A percentile compares a stretch with the other conserved stretches of the same genome.
phyloP scores from a whole-genome alignment of 2,329 filamentous ascomycete genomes.

The Chaetomium sp. region DNA sequence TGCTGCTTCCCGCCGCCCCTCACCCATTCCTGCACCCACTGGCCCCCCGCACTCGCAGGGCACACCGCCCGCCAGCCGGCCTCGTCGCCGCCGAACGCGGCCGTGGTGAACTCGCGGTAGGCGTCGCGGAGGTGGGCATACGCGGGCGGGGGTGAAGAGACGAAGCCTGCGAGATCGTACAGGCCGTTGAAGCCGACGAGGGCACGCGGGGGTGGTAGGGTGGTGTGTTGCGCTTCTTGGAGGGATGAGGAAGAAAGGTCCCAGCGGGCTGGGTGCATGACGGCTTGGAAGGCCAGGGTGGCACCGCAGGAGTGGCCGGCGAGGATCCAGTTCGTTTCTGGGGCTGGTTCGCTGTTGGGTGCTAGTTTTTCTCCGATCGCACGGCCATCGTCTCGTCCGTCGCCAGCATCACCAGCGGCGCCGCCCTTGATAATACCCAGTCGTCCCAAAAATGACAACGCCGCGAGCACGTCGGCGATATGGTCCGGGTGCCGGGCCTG shows the following conservation, averaged over 20 bases:
- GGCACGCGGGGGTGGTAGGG: background rate
- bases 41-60: conserved; percentile 41
- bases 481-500: conserved; percentile 54
- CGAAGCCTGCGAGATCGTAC: conserved; percentile 26
- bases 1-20: background rate
- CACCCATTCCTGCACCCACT: conserved; percentile 35
- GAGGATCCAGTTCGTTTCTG: conserved; percentile 41
- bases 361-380: background rate
- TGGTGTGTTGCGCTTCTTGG: too few relatives aligned
- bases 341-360: background rate
- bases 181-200: conserved; percentile 24
- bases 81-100: conserved; percentile 50
- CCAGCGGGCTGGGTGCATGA: conserved; percentile 38
- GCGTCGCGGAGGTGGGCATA: conserved; percentile 31
- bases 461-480: conserved; percentile 48
- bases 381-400: background rate
- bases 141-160: conserved; percentile 16
- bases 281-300: conserved; percentile 55
- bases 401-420: background rate
- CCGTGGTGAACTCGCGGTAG: conserved; percentile 52
- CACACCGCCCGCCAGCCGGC: conserved; percentile 48
- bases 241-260: background rate
- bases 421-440: conserved; percentile 18
- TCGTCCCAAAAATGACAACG: conserved; percentile 44
- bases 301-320: conserved; percentile 59